phyloP scores from a whole-genome alignment of 495 filamentous ascomycete genomes.

The Lichenothelia convexa region DNA sequence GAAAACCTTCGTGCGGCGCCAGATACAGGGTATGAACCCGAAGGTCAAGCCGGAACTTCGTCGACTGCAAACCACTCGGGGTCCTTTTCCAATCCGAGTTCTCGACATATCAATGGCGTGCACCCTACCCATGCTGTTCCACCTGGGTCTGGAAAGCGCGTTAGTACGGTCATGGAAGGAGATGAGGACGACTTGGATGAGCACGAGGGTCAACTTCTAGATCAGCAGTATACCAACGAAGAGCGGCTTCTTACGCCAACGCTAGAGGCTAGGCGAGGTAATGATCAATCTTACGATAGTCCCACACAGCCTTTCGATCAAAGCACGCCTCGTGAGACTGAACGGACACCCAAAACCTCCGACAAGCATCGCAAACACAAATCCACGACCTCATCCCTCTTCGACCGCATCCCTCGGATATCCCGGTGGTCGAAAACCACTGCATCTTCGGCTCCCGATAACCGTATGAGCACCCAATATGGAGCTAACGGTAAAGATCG shows the following conservation, averaged over 20 bases:
- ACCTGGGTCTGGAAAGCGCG: constrained; percentile 46
- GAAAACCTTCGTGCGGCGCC: constrained; percentile 39
- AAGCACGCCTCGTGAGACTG: constrained; percentile 42
- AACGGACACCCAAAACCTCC: constrained; percentile 58
- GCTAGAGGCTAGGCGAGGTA: constrained; percentile 17
- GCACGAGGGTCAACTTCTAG: constrained; percentile 9
- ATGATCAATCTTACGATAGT: constrained; percentile 47
- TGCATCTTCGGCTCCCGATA: constrained; percentile 41
- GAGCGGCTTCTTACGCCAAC: constrained; percentile 24
- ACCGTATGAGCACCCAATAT: constrained; percentile 7
- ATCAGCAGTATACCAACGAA: constrained; percentile 17
- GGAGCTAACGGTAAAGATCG: constrained; percentile 28
- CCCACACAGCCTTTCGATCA: constrained; percentile 52
- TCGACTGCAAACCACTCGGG: constrained; percentile 60
- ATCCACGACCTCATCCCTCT: constrained; percentile 71
- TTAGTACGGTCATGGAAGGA: constrained; percentile 69
- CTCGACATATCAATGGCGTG: constrained; percentile 39
- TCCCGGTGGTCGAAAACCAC: constrained; percentile 94
- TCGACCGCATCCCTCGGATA: constrained; percentile 57
- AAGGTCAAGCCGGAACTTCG: constrained; percentile 59
- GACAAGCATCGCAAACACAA: constrained; percentile 81
- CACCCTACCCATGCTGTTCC: constrained; percentile 10
- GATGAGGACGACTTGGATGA: constrained; percentile 20
- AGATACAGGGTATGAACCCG: constrained; percentile 58
- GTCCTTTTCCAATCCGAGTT: constrained; percentile 50